Base-by-base conservation (phyloP, 768 basidiomycete species). In the Kwoniella pini region DNA sequence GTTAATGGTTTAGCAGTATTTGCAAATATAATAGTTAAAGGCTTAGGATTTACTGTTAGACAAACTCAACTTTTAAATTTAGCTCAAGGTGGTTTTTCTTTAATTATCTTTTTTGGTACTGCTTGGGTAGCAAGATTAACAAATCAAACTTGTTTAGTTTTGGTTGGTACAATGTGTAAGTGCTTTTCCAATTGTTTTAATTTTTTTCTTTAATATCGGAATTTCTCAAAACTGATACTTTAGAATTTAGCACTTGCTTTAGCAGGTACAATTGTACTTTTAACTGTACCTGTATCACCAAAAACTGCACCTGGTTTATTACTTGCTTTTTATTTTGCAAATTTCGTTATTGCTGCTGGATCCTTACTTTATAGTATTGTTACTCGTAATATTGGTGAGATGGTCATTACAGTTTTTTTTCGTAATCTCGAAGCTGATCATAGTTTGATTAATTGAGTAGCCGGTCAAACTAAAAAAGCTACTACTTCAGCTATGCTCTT, bases 61-160 rank as follows among this genome's bases (percentile, higher is more conserved):
- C 83, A 84, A 65, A 83, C 83, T 11, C 83, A 84, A 64, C 67
- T 85, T n/a, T 76, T 84, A n/a, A 82, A 82, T 0, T 65, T 71
- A 27, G 69, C 67, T 15, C 74, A 70, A 59, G 70, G 75, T 42
- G 80, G 60, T 31, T 70, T 79, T 57, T 82, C 82, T 2, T 55
- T 71, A 24, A 36, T 63, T 22, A 64, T 71, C 49, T 71, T 53
- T 51, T 55, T 71, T 30, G 66, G 68, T 58, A 50, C 70, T 2
- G 70, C 67, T 0, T 68, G 70, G 66, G 49, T 71, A 0, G 70
- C 70, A 2, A 39, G 61, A n/a, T 45, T 30, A 36, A 81, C 78
- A 42, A 80, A 81, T 43, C 83, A 85, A 67, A 83, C 82, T 54
- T 72, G 83, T 26, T 31, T 84, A 1, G 79, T 83, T 21, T 81